Percentiles rank a stretch among this genome's conserved stretches.
These are phyloP conservation scores for Metschnikowia peoriensis DNA, from an alignment of 805 yeast genomes.

Conservation along the genomic window DNA sequence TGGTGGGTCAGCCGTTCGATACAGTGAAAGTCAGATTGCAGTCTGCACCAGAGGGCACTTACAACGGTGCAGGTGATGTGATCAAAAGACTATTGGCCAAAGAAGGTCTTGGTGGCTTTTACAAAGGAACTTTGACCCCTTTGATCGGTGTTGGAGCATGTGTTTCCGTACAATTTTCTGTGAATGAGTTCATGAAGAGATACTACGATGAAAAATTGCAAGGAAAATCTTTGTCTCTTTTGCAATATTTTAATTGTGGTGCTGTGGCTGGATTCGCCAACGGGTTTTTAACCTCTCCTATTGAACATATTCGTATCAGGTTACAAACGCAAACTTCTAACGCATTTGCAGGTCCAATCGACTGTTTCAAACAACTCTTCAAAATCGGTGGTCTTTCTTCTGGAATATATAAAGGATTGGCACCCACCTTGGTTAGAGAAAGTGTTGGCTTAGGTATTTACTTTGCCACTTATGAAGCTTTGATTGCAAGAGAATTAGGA, in stretches of 20 bases:
- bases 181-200: constrained; percentile 91
- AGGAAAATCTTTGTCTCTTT: constrained; percentile 47
- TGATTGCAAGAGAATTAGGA: constrained; percentile 66
- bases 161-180: constrained; percentile 94
- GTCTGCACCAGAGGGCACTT: constrained; percentile 76
- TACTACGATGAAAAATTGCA: constrained; percentile 50
- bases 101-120: constrained; percentile 42
- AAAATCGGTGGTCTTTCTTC: constrained; percentile 47
- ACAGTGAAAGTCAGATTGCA: constrained; percentile 92
- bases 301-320: constrained; percentile 92
- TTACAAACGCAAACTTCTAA: constrained; percentile 80
- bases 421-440: constrained; percentile 83
- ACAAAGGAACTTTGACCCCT: constrained; percentile 47
- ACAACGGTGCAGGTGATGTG: constrained; percentile 73
- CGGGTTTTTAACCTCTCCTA: constrained; percentile 86
- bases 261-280: constrained; percentile 91
- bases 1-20: constrained; percentile 95
- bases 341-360: constrained; percentile 68
- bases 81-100: constrained; percentile 59
- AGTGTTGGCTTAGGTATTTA: constrained; percentile 85
- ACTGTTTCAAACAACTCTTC: constrained; percentile 60
- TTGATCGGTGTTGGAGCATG: constrained; percentile 81
- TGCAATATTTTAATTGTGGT: constrained; percentile 81
- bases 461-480: constrained; percentile 87
- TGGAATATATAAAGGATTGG: constrained; percentile 76